Evolutionary conservation across 805 yeast species (phyloP), one percentile per base, ranked within the genome.

Genomic region (Zygoascus tannicola): DNA sequence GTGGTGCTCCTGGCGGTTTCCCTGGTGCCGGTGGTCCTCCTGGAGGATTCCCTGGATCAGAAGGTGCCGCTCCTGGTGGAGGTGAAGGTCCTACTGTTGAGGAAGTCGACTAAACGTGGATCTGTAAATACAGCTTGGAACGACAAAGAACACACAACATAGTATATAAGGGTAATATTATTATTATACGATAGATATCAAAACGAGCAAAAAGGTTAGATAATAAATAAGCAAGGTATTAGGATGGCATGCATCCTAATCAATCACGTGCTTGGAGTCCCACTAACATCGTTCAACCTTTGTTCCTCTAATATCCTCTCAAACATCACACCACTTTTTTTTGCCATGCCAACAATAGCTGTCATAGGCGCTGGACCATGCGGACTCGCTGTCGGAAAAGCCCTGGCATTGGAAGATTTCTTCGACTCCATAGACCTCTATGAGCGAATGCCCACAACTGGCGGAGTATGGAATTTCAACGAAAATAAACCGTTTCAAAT

Each of bases 1-100:
- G 87, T 68, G 68, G 60, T 48, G 68, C 67, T 48, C 94, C 87
- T 67, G 94, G 86, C 67, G 81, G 80, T 54, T 80, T 82, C 60
- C 82, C 81, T 58, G 87, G 86, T 60, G 86, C 76, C 59, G 73
- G 71, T 50, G 80, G 79, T 60, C 76, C 75, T 50, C 79, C 79
- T 60, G 78, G 77, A 55, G 80, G 75, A 52, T 75, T 74, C 59
- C 76, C 80, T 56, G 52, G 50, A 19, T 43, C 45, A 26, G 47
- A 67, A 46, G 76, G 71, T 50, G 62, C 60, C 35, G 71, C 66
- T 22, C 52, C 51, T 37, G 60, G 56, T 43, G 59, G 62, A 41
- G 66, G 64, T 39, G 64, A 59, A 44, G 73, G 85, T 53, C 88
- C 88, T 63, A 80, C 87, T 49, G 88, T 82, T 50, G 59, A 56